Evolutionary conservation across 208 protist species (phyloP), one percentile per base, ranked within the genome.

Genomic region (Acanthamoeba castellanii): DNA sequence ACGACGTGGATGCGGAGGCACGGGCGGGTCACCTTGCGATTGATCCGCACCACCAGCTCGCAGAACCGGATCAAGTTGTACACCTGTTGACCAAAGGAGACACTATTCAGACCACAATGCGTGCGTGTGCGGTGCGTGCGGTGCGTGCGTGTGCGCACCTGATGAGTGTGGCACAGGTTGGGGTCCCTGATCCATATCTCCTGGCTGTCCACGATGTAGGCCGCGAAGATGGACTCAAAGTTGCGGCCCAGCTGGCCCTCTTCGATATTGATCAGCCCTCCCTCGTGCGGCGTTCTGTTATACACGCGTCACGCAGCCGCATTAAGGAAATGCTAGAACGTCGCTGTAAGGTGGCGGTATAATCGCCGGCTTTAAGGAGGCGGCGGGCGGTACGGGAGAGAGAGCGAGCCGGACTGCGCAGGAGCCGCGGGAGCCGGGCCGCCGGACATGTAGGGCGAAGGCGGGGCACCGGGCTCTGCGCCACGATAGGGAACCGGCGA

Each of bases 31-130:
- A 84, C 74, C 74, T 84, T 84, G n/a, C 74, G 74, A n/a, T 84
- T 84, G 74, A 84, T 84, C 9, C 74, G 74, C 74, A 84, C 74
- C 74, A 84, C 74, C 22, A 84, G 74, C 45, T 84, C 74, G 45
- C 74, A 84, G 74, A 84, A 84, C 16, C 74, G 34, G 42, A 84
- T 84, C 74, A 84, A n/a, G 74, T 84, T 84, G 74, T 84, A 84
- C 11, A 84, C 32, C 74, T 82, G 74, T 16, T 2, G 37, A 37
- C 55, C 55, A 14, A 59, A 45, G 42, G 42, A 9, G 2, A 45
- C 42, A 45, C 5, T 3, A 45, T 45, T 45, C 61, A 68, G 1
- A 30, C 9, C 27, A 68, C 27, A 3, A 45, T 8, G 42, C 42
- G 42, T 45, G 42, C 42, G 42, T 59, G 55, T 59, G 55, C 20